These are phyloP conservation scores for Candida ascalaphidarum DNA, from an alignment of 805 yeast species.

Conservation along the genomic window DNA sequence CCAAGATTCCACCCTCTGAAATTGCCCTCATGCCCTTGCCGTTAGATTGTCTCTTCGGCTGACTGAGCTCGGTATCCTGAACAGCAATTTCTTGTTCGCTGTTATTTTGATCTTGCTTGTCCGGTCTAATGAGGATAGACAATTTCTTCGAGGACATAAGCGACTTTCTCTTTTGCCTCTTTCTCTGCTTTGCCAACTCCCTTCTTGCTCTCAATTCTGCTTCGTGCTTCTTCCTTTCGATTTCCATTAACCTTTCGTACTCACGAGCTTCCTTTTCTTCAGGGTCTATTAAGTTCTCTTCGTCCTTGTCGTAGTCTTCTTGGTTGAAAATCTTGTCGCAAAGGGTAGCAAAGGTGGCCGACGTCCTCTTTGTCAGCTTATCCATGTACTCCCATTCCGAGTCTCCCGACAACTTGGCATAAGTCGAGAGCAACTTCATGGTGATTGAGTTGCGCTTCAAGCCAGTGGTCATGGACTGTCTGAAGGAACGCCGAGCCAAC, in stretches of 20 bases:
- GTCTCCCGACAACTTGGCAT: constrained; percentile 60
- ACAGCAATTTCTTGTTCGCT: constrained; percentile 13
- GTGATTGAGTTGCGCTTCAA: constrained; percentile 66
- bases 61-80: constrained; percentile 20
- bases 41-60: constrained; percentile 30
- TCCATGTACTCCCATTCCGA: constrained; percentile 64
- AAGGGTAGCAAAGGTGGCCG: constrained; percentile 68
- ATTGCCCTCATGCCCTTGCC: constrained; percentile 20
- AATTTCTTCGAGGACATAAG: constrained; percentile 28
- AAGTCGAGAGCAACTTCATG: constrained; percentile 59
- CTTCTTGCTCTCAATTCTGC: constrained; percentile 42
- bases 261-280: constrained; percentile 35
- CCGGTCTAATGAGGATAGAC: constrained; percentile 29
- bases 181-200: constrained; percentile 38
- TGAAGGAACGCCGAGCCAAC: constrained; percentile 23
- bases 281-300: constrained; percentile 33
- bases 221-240: constrained; percentile 41
- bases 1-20: constrained; percentile 21
- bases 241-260: constrained; percentile 39
- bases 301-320: constrained; percentile 45
- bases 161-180: constrained; percentile 32
- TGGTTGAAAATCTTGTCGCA: constrained; percentile 73
- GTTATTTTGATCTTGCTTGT: no score
- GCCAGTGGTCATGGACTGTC: constrained; percentile 33
- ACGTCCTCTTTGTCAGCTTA: constrained; percentile 65